These are phyloP conservation scores for Millerozyma miso DNA, from an alignment of 805 yeast species.

Conservation along the genomic window DNA sequence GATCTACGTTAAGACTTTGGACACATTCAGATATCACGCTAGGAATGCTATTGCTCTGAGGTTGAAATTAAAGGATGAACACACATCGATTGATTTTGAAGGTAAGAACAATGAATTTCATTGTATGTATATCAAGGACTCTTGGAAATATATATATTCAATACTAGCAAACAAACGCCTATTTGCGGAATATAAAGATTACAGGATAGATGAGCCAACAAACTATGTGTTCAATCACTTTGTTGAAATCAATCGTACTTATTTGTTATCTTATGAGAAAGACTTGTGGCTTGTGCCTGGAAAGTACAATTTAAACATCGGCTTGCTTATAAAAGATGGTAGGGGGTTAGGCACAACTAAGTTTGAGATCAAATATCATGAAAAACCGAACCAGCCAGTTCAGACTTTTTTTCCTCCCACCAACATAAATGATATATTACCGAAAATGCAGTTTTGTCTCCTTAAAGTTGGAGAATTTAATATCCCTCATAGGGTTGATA, in stretches of 20 bases:
- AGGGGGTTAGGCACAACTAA: slow-evolving; percentile 57
- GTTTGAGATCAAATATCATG: slow-evolving; percentile 40
- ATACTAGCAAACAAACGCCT: slow-evolving; percentile 49
- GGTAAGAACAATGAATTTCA: slow-evolving; percentile 16
- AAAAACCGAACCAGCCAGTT: slow-evolving; percentile 21
- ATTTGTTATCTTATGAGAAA: slow-evolving; percentile 44
- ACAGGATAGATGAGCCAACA: slow-evolving; percentile 45
- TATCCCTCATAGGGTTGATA: slow-evolving; percentile 17
- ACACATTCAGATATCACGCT: slow-evolving; percentile 25
- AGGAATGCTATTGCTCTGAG: slow-evolving; percentile 25
- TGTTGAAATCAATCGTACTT: slow-evolving; percentile 48
- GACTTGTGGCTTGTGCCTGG: slow-evolving; percentile 46
- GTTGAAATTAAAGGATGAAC: slow-evolving; percentile 24
- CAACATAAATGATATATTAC: slow-evolving; percentile 54
- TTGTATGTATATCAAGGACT: slow-evolving; percentile 39
- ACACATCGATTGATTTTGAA: slow-evolving; percentile 4
- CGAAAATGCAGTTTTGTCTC: slow-evolving; percentile 46
- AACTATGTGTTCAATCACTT: slow-evolving; percentile 40
- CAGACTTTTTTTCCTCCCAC: slow-evolving; percentile 51
- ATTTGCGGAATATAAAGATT: slow-evolving; percentile 45
- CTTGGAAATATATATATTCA: slow-evolving; percentile 53
- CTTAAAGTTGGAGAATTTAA: slow-evolving; percentile 48
- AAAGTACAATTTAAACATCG: slow-evolving; percentile 47
- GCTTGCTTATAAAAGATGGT: slow-evolving; percentile 49
- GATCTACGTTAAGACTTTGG: slow-evolving; percentile 36